Evolutionary conservation across 805 yeast species (phyloP), one percentile per base, ranked within the genome.

Genomic region (Grigorovia humatica): DNA sequence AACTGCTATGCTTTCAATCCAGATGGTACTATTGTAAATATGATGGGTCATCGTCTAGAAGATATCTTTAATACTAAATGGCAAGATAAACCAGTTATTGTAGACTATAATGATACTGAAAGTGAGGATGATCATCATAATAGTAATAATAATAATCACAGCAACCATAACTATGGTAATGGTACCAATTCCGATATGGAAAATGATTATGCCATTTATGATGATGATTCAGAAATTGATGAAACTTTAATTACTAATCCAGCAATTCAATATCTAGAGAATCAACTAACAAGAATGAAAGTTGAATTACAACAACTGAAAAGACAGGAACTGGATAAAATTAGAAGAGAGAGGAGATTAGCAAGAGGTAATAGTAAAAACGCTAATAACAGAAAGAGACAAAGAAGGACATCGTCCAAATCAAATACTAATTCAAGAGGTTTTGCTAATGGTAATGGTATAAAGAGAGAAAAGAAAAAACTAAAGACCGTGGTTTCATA

Each of bases 1-100:
- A 91, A 93, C 70, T 91, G 98, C 71, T 93, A 88, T 67, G 74
- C 77, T 15, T 93, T 91, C 73, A 93, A 93, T 69, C 98, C 99
- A 1, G 96, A 86, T 60, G 96, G 96, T n/a, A 83, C 96, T 5
- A 95, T 95, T 48, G 99, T 93, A 41, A 88, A 90, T 67, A 78
- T 80, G 77, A 85, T 93, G 95, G 99, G 98, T 18, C 96, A 88
- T 66, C 78, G 89, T 59, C 73, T 93, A 51, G 97, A 93, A 69
- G 83, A 82, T 29, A 78, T 86, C 2, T 93, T 91, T 64, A 85
- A 88, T 61, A 82, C 85, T 62, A 83, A 82, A 67, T 91, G 98
- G 97, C 77, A 80, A 23, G 89, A 88, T 58, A 81, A 83, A 66
- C 96, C 96, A 18, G 74, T 81, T 13, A 80, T 85, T 18, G 83